Percentiles rank a stretch among this genome's conserved stretches.
phyloP scores from a whole-genome alignment of 305 asterid genomes.

The Fraxinus paxiana region DNA sequence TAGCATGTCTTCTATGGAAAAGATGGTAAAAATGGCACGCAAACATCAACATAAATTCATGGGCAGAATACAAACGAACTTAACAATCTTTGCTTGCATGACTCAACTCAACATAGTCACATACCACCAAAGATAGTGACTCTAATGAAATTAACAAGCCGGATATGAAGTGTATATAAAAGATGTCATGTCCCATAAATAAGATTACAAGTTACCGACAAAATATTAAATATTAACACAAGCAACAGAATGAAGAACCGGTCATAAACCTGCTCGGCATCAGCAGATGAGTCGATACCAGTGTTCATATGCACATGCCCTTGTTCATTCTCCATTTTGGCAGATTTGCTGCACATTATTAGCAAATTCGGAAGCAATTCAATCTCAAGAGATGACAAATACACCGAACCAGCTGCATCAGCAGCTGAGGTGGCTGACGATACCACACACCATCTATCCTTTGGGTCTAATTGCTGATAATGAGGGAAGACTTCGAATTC shows the following conservation, averaged over 20 bases:
- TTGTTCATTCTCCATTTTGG: slow-evolving; percentile 44
- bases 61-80: background rate
- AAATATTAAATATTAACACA: background rate
- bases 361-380: slow-evolving; percentile 90
- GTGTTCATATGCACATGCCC: slow-evolving; percentile 39
- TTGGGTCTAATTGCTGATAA: slow-evolving; percentile 69
- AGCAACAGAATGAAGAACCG: slow-evolving; percentile 22
- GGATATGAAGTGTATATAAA: background rate
- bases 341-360: slow-evolving; percentile 78
- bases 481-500: slow-evolving; percentile 90
- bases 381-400: slow-evolving; percentile 77
- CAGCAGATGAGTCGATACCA: slow-evolving; percentile 48
- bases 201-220: slow-evolving; percentile 8
- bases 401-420: slow-evolving; percentile 97
- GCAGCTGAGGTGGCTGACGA: slow-evolving; percentile 94
- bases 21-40: background rate
- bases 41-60: background rate
- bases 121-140: background rate
- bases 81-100: background rate
- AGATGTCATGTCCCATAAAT: background rate
- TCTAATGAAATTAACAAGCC: background rate
- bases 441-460: slow-evolving; percentile 96
- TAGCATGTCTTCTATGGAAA: background rate
- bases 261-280: slow-evolving; percentile 57
- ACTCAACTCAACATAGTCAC: background rate